Base-by-base conservation (phyloP, 352 stramenopile genomes). In the Pythium insidiosum region DNA sequence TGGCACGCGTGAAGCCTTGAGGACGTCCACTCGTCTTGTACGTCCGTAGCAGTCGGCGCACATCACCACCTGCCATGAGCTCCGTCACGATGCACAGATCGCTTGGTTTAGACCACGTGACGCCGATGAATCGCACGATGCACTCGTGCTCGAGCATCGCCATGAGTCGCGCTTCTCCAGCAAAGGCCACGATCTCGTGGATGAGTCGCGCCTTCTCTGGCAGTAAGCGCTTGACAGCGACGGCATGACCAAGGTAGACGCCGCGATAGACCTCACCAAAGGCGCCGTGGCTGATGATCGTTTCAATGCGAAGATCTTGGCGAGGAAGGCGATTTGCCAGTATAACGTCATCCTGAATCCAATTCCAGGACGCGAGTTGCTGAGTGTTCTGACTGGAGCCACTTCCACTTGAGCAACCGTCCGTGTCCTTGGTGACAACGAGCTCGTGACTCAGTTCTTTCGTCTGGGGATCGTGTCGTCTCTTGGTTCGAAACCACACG, bases 261-360 rank as follows among this genome's bases (percentile, higher is more conserved):
- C 53, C 43, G 20, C 58, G 19, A 42, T 42, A 67, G 4, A 67
- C 53, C 43, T 67, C 58, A 12, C 58, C 53, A 19, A 53, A 53
- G n/a, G 51, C 51, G 1, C 51, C 51, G n/a, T n/a, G n/a, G n/a
- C n/a, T n/a, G n/a, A n/a, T n/a, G n/a, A n/a, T n/a, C n/a, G n/a
- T n/a, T n/a, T n/a, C n/a, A n/a, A n/a, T n/a, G n/a, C n/a, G n/a
- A n/a, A n/a, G n/a, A n/a, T n/a, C n/a, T n/a, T n/a, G n/a, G n/a
- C n/a, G n/a, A n/a, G n/a, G n/a, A n/a, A n/a, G n/a, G n/a, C n/a
- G n/a, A n/a, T n/a, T n/a, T n/a, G n/a, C n/a, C n/a, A n/a, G n/a
- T n/a, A n/a, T n/a, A n/a, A n/a, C n/a, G n/a, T n/a, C n/a, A n/a
- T n/a, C n/a, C n/a, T n/a, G n/a, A n/a, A n/a, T n/a, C n/a, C n/a